These are phyloP conservation scores for Fulvia fulva DNA, from an alignment of 2,329 filamentous ascomycete genomes.

Conservation along the genomic window DNA sequence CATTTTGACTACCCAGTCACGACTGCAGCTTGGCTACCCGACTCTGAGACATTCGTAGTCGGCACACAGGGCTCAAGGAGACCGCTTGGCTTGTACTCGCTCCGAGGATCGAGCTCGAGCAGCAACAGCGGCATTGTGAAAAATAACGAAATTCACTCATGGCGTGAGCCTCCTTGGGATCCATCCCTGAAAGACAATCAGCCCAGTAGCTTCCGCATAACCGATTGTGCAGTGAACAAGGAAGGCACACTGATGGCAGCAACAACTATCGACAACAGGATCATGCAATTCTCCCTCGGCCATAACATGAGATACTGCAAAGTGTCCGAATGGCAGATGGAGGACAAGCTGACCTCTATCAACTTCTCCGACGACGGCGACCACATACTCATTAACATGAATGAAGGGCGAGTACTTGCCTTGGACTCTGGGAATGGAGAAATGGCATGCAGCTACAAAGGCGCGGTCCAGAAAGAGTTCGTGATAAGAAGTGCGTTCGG, in stretches of 20 bases:
- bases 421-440: constrained; percentile 71
- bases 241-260: constrained; percentile 78
- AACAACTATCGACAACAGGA: constrained; percentile 64
- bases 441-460: constrained; percentile 69
- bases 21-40: constrained; percentile 81
- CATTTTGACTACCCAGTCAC: constrained; percentile 81
- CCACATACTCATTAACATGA: constrained; percentile 76
- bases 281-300: constrained; percentile 71
- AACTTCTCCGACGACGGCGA: constrained; percentile 77
- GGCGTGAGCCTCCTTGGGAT: constrained; percentile 45
- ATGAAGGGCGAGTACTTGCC: constrained; percentile 70
- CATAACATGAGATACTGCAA: constrained; percentile 64
- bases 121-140: constrained; percentile 16
- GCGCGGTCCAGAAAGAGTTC: constrained; percentile 69
- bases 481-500: constrained; percentile 83
- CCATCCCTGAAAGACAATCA: constrained; percentile 51
- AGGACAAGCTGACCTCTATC: constrained; percentile 70
- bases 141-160: constrained; percentile 31
- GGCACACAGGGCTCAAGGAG: constrained; percentile 67
- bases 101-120: constrained; percentile 13
- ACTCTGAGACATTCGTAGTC: constrained; percentile 73
- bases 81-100: constrained; percentile 57
- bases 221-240: constrained; percentile 78
- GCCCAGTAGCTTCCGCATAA: constrained; percentile 66
- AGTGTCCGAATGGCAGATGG: constrained; percentile 68